Percentiles rank a stretch among this genome's conserved stretches.
Evolutionary conservation across 169 alveolate genomes (phyloP).

Genomic region (Babesia caballi): DNA sequence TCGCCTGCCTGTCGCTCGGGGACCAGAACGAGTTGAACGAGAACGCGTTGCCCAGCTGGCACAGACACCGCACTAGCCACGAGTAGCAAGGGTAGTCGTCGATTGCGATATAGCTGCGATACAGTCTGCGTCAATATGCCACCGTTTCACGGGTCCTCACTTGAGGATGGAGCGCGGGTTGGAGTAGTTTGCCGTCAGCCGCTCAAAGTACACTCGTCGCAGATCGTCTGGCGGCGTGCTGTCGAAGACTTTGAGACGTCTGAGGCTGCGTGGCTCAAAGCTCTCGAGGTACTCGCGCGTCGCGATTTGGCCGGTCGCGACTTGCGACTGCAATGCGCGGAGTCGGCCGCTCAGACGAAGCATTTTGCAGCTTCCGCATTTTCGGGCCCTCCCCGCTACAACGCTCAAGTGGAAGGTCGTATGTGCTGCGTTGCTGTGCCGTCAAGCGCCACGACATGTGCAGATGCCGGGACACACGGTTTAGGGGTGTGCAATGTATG

Average conservation of each 20-base stretch:
- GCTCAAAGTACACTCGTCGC: constrained; percentile 67
- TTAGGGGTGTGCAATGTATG: too few species aligned
- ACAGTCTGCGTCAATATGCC: constrained; percentile 60
- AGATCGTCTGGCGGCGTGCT: constrained; percentile 77
- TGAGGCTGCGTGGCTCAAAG: constrained; percentile 63
- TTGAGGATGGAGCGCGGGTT: constrained; percentile 77
- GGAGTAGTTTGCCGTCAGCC: constrained; percentile 70
- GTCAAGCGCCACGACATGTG: background rate
- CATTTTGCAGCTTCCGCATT: constrained; percentile 20
- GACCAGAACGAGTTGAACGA: constrained; percentile 87
- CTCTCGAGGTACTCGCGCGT: constrained; percentile 68
- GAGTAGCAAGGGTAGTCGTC: constrained; percentile 81
- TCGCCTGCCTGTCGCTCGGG: constrained; percentile 74
- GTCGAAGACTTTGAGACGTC: constrained; percentile 68
- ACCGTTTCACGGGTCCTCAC: constrained; percentile 23
- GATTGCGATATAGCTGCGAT: constrained; percentile 74
- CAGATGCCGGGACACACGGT: too few species aligned
- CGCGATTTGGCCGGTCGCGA: constrained; percentile 61
- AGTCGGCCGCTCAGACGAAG: constrained; percentile 25
- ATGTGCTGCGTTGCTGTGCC: background rate
- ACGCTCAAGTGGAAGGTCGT: background rate
- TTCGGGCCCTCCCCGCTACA: background rate
- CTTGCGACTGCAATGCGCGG: constrained; percentile 54
- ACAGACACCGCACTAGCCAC: constrained; percentile 83
- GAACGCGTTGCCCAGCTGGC: constrained; percentile 82